Conservation (phyloP, 2,329 filamentous ascomycete species). For the Ascomycota sp. region DNA sequence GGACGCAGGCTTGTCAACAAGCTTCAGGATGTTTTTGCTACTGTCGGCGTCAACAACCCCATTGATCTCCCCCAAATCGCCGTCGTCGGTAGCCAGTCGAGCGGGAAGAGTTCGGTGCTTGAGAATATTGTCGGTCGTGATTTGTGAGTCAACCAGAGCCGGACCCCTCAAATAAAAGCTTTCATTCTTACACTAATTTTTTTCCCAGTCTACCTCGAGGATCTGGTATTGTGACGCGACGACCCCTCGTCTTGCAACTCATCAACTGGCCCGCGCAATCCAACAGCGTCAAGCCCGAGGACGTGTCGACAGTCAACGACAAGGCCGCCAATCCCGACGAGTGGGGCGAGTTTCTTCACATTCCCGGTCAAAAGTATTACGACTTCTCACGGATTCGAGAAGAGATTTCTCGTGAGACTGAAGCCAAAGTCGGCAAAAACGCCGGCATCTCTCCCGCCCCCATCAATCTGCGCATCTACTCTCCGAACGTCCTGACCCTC, state of each 20-base stretch:
- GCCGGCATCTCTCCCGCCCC: slow-evolving; percentile 89
- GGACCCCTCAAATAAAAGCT: neutral
- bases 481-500: slow-evolving; percentile 88
- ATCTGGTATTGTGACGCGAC: slow-evolving; percentile 88
- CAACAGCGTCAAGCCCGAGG: slow-evolving; percentile 53
- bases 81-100: slow-evolving; percentile 95
- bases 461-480: slow-evolving; percentile 97
- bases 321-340: slow-evolving; percentile 82
- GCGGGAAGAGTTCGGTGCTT: slow-evolving; percentile 95
- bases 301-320: slow-evolving; percentile 49
- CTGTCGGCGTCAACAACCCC: slow-evolving; percentile 95
- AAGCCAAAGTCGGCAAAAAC: slow-evolving; percentile 90
- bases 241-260: slow-evolving; percentile 89
- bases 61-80: slow-evolving; percentile 98
- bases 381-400: slow-evolving; percentile 98
- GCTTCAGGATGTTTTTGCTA: slow-evolving; percentile 97
- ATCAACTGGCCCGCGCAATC: slow-evolving; percentile 69
- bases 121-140: slow-evolving; percentile 98
- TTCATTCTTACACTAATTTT: slow-evolving; percentile 2
- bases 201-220: slow-evolving; percentile 68
- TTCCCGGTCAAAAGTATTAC: slow-evolving; percentile 90
- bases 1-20: slow-evolving; percentile 70
- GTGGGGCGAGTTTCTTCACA: slow-evolving; percentile 97
- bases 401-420: slow-evolving; percentile 91
- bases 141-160: slow-evolving; percentile 52